Conservation (phyloP, 2,329 filamentous ascomycete genomes). For the Chaetothyriales sp. region DNA sequence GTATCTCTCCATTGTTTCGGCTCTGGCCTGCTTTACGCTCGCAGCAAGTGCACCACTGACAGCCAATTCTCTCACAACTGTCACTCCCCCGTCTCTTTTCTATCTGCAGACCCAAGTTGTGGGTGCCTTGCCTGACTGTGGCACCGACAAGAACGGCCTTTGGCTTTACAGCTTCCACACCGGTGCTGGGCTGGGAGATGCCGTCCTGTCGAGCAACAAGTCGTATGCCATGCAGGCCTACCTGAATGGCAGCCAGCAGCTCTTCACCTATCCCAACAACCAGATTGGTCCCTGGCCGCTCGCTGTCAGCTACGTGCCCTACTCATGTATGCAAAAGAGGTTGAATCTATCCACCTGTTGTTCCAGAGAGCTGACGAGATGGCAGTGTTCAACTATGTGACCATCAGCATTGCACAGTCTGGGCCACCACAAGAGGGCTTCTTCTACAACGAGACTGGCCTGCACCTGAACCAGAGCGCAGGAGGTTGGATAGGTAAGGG, state of each 20-base stretch:
- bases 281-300: conserved; percentile 14
- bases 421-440: conserved; percentile 5
- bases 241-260: conserved; percentile 13
- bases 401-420: conserved; percentile 12
- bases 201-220: conserved; percentile 10
- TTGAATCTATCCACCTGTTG: background rate
- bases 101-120: conserved; percentile 13
- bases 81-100: conserved; percentile 9
- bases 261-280: conserved; percentile 12
- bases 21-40: conserved; percentile 3
- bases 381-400: conserved; percentile 11
- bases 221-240: conserved; percentile 11
- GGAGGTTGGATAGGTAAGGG: conserved; percentile 12
- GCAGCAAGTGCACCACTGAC: conserved; percentile 7
- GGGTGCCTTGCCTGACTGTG: conserved; percentile 8
- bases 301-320: conserved; percentile 6
- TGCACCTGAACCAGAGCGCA: conserved; percentile 12
- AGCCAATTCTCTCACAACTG: conserved; percentile 9
- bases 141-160: conserved; percentile 14
- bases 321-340: conserved; percentile 13
- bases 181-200: conserved; percentile 15
- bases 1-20: conserved; percentile 8
- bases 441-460: conserved; percentile 15
- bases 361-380: background rate
- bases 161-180: conserved; percentile 17